Evolutionary conservation across 495 filamentous ascomycete genomes (phyloP).

Genomic region (Aspergillus coremiiformis): DNA sequence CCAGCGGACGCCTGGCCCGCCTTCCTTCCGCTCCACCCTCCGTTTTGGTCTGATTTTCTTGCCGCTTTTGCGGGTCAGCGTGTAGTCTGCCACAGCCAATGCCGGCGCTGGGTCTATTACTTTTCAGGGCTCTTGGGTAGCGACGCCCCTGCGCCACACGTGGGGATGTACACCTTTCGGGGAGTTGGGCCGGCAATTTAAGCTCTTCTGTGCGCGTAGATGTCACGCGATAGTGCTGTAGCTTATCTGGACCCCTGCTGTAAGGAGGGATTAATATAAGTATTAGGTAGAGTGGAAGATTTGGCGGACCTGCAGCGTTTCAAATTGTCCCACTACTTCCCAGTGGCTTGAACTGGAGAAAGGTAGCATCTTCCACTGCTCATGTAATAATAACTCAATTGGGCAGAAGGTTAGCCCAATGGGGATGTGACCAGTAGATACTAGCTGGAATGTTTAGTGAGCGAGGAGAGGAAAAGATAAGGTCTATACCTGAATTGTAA

Average conservation of each 20-base stretch:
- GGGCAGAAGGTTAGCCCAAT: too few species aligned
- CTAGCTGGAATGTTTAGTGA: background rate
- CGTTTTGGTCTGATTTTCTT: slow-evolving; percentile 1
- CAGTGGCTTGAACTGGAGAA: background rate
- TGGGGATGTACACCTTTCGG: background rate
- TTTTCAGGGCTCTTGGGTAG: background rate
- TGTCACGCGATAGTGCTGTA: background rate
- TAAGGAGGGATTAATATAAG: background rate
- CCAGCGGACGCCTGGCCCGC: slow-evolving; percentile 5
- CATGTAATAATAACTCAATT: background rate
- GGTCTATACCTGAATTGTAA: background rate
- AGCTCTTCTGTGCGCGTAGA: background rate
- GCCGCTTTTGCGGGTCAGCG: slow-evolving; percentile 11
- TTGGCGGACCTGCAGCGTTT: background rate
- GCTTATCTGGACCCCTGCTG: background rate
- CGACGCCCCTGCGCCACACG: background rate
- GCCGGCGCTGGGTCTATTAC: background rate
- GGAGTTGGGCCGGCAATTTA: background rate
- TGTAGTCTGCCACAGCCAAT: background rate
- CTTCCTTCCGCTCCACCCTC: slow-evolving; percentile 15
- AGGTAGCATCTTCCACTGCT: background rate
- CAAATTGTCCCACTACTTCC: background rate
- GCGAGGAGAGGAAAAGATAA: background rate
- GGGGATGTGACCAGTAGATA: background rate
- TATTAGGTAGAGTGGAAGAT: background rate